These are phyloP conservation scores for Ustulina deusta DNA, from an alignment of 2,329 filamentous ascomycete genomes.

Conservation along the genomic window DNA sequence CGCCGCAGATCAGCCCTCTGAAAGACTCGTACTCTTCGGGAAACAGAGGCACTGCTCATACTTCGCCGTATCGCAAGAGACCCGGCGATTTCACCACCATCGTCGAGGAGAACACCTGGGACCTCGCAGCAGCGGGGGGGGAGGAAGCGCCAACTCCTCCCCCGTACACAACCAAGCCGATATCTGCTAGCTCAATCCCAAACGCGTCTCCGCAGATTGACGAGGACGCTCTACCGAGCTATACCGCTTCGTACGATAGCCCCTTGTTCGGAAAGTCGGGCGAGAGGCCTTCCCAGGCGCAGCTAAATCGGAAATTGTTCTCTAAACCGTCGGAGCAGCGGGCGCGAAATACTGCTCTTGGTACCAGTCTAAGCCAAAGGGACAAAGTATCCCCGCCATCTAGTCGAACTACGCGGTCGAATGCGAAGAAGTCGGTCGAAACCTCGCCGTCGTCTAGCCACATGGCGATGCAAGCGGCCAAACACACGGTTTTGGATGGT, in stretches of 20 bases:
- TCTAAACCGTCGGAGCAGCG: conserved; percentile 44
- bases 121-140: conserved; percentile 54
- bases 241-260: conserved; percentile 48
- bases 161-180: conserved; percentile 41
- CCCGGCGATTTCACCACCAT: conserved; percentile 60
- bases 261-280: conserved; percentile 51
- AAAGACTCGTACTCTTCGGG: conserved; percentile 64
- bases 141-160: conserved; percentile 46
- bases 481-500: conserved; percentile 39
- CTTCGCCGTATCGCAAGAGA: conserved; percentile 50
- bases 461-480: conserved; percentile 19
- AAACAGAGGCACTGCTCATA: conserved; percentile 55
- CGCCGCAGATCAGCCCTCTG: conserved; percentile 64
- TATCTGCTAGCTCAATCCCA: conserved; percentile 15
- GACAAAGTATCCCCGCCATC: conserved; percentile 19
- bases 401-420: conserved; percentile 24
- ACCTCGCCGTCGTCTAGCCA: conserved; percentile 25
- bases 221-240: conserved; percentile 21
- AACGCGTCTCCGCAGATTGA: conserved; percentile 1
- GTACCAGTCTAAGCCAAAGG: conserved; percentile 14
- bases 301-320: conserved; percentile 49
- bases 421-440: conserved; percentile 36
- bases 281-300: conserved; percentile 48
- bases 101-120: conserved; percentile 61
- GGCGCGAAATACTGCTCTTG: not conserved